Evolutionary conservation across 257 asterid species (phyloP), one percentile per base, ranked within the genome.

Genomic region (Penstemon barbatus): DNA sequence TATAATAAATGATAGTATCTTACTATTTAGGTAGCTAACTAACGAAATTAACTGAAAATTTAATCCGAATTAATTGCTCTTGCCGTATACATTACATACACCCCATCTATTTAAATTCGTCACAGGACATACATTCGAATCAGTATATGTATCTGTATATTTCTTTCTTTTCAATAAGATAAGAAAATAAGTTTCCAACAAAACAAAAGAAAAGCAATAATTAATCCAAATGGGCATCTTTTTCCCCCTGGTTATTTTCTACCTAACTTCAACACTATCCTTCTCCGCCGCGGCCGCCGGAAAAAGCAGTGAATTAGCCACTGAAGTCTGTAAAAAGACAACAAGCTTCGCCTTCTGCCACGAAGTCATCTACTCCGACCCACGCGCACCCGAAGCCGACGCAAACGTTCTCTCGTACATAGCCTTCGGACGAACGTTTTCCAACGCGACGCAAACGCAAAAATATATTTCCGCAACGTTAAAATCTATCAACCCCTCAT

Each of bases 271-370:
- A 4, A 37, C 60, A 36, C 37, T 72, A 66, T 37, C 42, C 33
- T 25, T 1, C 46, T 8, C 68, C 67, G 12, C 57, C 60, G 19
- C 62, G 52, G 10, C 44, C 7, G 42, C 13, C 12, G 8, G 4
- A 25, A 25, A 25, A 25, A 25, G 33, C 33, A 25, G 33, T 3
- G 55, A 68, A 15, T 25, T 79, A 45, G 76, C 63, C 39, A 38
- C 25, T 42, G 43, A 59, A 10, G 70, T 75, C 6, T 79, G 84
- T 74, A 54, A 15, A 38, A 67, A 46, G 37, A 79, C 84, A 4
- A 68, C 71, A 2, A 36, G 60, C 73, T 36, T 3, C 57, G 3
- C 43, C 8, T 79, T 75, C 50, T 79, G 84, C 49, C 62, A 7
- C 11, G 48, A 54, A 25, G 55, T 57, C 10, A 7, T 78, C 36